These are phyloP conservation scores for Hemerocallis citrina DNA, from an alignment of 106 monocot genomes.

Conservation along the genomic window DNA sequence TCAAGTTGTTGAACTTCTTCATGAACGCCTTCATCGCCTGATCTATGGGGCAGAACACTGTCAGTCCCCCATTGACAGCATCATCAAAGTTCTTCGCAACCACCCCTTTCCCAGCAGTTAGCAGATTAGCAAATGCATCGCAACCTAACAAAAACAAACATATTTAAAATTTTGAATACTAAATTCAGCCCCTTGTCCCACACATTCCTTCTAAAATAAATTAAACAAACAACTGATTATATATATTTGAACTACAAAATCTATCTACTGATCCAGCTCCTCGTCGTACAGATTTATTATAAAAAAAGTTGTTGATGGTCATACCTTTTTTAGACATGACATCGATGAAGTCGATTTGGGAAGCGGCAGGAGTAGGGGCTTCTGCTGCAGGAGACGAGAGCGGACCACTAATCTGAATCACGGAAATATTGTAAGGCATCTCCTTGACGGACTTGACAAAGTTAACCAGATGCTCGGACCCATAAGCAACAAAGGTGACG, in stretches of 20 bases:
- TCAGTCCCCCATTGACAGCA: constrained; percentile 40
- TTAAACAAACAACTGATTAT: too few species aligned
- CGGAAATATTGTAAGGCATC: constrained; percentile 23
- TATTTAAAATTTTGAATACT: too few species aligned
- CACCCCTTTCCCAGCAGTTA: constrained; percentile 12
- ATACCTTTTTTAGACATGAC: constrained; percentile 40
- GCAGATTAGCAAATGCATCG: constrained; percentile 45
- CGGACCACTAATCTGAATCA: constrained; percentile 21
- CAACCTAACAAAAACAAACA: too few species aligned
- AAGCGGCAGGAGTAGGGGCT: constrained; percentile 25
- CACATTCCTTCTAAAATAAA: too few species aligned
- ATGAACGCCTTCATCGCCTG: constrained; percentile 27
- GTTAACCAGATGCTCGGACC: background rate
- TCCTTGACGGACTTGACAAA: constrained; percentile 18
- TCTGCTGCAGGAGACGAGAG: constrained; percentile 21
- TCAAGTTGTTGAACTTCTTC: constrained; percentile 68
- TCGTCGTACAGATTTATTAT: too few species aligned
- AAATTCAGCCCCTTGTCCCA: too few species aligned
- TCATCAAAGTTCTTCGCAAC: constrained; percentile 33
- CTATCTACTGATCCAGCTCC: too few species aligned
- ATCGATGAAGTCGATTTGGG: constrained; percentile 22
- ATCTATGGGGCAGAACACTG: constrained; percentile 68
- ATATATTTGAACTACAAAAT: too few species aligned
- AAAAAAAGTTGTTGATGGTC: too few species aligned
- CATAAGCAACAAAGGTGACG: constrained; percentile 23